Evolutionary conservation across 768 basidiomycete species (phyloP).

Genomic region (Boletus rubescentipes): DNA sequence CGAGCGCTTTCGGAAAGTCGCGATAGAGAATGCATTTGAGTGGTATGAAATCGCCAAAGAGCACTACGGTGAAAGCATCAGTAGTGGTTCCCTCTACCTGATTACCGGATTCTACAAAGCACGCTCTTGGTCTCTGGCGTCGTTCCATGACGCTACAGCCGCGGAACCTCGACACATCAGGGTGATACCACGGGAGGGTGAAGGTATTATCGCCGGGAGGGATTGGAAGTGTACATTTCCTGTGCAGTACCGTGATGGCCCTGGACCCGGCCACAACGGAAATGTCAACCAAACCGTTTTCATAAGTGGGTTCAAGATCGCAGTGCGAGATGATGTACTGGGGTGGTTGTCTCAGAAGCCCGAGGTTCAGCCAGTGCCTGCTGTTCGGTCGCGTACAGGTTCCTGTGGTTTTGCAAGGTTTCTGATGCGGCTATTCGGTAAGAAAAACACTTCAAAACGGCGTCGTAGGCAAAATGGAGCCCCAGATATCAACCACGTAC

Average conservation of each 20-base stretch:
- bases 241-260: too few species aligned
- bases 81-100: too few species aligned
- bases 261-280: too few species aligned
- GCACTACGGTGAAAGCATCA: too few species aligned
- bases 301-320: constrained; percentile 17
- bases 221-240: not conserved
- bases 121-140: too few species aligned
- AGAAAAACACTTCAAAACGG: not conserved
- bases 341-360: not conserved
- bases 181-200: too few species aligned
- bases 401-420: not conserved
- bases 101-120: too few species aligned
- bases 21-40: constrained; percentile 9
- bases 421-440: not conserved
- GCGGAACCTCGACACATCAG: too few species aligned
- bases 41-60: constrained; percentile 25
- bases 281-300: constrained; percentile 16
- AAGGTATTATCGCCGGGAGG: not conserved
- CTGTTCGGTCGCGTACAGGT: not conserved
- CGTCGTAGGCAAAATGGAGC: not conserved
- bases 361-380: not conserved
- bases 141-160: too few species aligned
- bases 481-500: not conserved
- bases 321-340: not conserved
- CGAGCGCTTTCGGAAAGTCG: constrained; percentile 13